Base-by-base conservation (phyloP, 2,329 filamentous ascomycete genomes). In the Neurospora sp. region DNA sequence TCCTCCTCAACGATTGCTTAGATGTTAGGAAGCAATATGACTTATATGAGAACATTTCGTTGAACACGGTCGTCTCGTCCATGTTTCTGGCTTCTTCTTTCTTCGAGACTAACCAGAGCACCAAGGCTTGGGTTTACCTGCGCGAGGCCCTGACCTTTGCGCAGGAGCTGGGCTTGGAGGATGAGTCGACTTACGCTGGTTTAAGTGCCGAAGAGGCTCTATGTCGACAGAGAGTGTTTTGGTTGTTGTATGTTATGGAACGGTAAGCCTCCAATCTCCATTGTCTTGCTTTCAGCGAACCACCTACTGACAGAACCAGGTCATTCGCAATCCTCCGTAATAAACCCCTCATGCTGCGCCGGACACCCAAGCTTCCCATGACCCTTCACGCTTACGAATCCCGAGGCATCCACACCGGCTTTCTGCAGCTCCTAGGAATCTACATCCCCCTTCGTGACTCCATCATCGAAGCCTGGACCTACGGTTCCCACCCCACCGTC, bases 401-500 rank as follows among this genome's bases (percentile, higher is more conserved):
- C 0, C 80, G 81, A 0, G 83, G 84, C 33, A 84, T 87, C 69
- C 81, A 87, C 38, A 80, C 84, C 11, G 88, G 89, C 1, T 89
- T 90, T 72, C 80, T 87, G 40, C 84, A 87, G 72, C 81, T 90
- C 11, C 85, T 89, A 66, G 83, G 86, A 68, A 84, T 89, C 15
- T 90, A 88, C 77, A 84, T 85, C 40, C 87, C 87, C 1, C 85
- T 90, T 43, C 87, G 90, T 75, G 86, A 90, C 73, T 85, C 83
- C 0, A 90, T 90, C 74, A 83, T 90, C 15, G 83, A 85, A 11
- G 81, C 88, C 0, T 90, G 89, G 88, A 90, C 90, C 76, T 87
- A 89, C 72, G 82, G 85, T 4, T 80, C 80, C 23, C 79, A 81
- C 58, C 78, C 80, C 66, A 70, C 75, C 23, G 76, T 80, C 62